Conservation (phyloP, 1,139 yeast genomes). For the Scheffersomyces quercinus region DNA sequence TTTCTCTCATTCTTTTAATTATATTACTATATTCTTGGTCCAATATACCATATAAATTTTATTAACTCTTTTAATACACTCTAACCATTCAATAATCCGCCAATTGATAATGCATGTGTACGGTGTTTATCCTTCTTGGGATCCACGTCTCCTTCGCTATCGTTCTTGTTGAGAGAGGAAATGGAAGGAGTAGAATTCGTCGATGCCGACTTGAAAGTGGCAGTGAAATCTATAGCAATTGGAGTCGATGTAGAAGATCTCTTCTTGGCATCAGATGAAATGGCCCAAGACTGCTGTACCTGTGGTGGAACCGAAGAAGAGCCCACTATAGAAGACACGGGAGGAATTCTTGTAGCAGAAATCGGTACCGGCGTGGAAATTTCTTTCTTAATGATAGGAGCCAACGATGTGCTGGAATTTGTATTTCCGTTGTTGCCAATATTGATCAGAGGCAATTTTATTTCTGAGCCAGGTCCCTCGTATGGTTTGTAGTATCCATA, state of each 20-base stretch:
- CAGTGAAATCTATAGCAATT: conserved; percentile 34
- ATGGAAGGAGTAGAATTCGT: background rate
- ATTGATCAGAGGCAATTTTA: conserved; percentile 1
- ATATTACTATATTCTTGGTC: no score
- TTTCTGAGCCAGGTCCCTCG: background rate
- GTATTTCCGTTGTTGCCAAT: background rate
- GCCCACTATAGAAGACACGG: conserved; percentile 2
- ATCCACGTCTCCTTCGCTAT: conserved; percentile 7
- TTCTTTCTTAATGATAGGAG: background rate
- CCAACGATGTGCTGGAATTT: conserved; percentile 3
- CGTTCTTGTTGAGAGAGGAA: conserved; percentile 5
- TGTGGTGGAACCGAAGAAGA: conserved; percentile 1
- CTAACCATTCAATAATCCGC: conserved; percentile 34
- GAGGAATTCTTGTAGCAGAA: conserved; percentile 4
- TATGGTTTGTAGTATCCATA: background rate
- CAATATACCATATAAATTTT: no score
- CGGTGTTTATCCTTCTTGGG: conserved; percentile 10
- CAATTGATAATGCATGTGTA: conserved; percentile 30
- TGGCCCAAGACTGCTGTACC: conserved; percentile 8
- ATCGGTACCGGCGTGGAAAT: background rate
- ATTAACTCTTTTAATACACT: background rate
- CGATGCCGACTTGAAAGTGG: conserved; percentile 15
- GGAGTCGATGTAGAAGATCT: conserved; percentile 11
- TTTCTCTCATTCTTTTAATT: no score
- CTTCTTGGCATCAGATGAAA: conserved; percentile 2